Evolutionary conservation across 768 basidiomycete species (phyloP).

Genomic region (Leccinellum luteum): DNA sequence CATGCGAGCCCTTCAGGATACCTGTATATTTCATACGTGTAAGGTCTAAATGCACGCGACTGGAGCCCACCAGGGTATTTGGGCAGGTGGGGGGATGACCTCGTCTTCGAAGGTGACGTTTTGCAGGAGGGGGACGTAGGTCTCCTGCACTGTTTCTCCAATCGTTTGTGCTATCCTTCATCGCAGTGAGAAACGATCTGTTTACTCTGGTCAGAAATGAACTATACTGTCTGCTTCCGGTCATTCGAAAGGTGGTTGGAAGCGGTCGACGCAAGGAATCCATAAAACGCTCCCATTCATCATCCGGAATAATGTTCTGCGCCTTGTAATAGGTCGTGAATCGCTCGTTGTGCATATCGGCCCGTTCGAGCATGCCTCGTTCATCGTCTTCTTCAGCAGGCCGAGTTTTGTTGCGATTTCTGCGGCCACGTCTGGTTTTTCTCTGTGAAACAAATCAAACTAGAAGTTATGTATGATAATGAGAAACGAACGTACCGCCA

Average conservation of each 20-base stretch:
- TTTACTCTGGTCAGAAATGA: background rate
- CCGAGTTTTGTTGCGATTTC: background rate
- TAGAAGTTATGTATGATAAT: background rate
- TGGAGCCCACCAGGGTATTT: slow-evolving; percentile 72
- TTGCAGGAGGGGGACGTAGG: slow-evolving; percentile 74
- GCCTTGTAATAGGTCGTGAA: slow-evolving; percentile 68
- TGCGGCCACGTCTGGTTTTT: slow-evolving; percentile 17
- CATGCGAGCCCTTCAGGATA: slow-evolving; percentile 95
- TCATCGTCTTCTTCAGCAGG: slow-evolving; percentile 37
- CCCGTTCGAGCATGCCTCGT: slow-evolving; percentile 52
- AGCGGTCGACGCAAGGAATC: slow-evolving; percentile 64
- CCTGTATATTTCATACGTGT: slow-evolving; percentile 41
- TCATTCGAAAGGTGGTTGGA: slow-evolving; percentile 92
- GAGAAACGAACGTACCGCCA: slow-evolving; percentile 15
- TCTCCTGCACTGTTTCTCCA: slow-evolving; percentile 72
- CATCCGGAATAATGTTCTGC: slow-evolving; percentile 71
- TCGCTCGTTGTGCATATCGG: slow-evolving; percentile 69
- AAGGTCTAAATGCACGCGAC: background rate
- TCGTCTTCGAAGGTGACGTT: slow-evolving; percentile 76
- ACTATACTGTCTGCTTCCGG: slow-evolving; percentile 81
- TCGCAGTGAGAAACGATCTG: slow-evolving; percentile 3
- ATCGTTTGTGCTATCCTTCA: slow-evolving; percentile 66
- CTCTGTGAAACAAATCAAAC: slow-evolving; percentile 1
- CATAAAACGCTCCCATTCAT: slow-evolving; percentile 79
- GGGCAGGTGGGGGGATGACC: slow-evolving; percentile 71